Percentiles rank a stretch among this genome's conserved stretches.
phyloP scores from a whole-genome alignment of 2,329 filamentous ascomycete species.

The Nannizziopsis barbatae region DNA sequence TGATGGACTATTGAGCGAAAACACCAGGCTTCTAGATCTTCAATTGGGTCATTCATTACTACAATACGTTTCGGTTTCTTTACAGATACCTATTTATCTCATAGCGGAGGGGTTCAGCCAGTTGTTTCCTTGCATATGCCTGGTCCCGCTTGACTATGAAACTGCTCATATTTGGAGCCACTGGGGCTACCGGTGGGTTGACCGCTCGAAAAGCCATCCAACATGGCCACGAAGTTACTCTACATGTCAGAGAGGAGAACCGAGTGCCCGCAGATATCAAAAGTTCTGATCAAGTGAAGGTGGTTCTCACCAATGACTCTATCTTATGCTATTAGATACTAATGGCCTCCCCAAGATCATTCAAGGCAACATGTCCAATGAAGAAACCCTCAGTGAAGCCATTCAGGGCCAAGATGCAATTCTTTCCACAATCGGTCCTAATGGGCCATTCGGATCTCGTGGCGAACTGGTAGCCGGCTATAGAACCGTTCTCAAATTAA shows the following conservation, averaged over 20 bases:
- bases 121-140: too few species aligned
- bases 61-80: too few species aligned
- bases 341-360: slow-evolving; percentile 9
- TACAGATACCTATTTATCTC: too few species aligned
- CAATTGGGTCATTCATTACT: too few species aligned
- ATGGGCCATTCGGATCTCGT: neutral
- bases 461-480: slow-evolving; percentile 12
- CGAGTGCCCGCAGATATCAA: slow-evolving; percentile 13
- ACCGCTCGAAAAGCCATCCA: slow-evolving; percentile 13
- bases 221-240: slow-evolving; percentile 14
- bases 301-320: slow-evolving; percentile 1
- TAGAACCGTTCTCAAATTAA: slow-evolving; percentile 19
- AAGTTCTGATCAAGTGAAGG: slow-evolving; percentile 12
- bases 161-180: slow-evolving; percentile 15
- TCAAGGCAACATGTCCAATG: slow-evolving; percentile 12
- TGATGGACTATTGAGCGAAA: too few species aligned
- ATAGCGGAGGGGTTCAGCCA: too few species aligned
- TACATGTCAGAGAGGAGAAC: slow-evolving; percentile 17
- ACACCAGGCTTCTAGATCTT: too few species aligned
- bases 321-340: neutral
- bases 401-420: slow-evolving; percentile 17
- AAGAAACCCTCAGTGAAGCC: slow-evolving; percentile 13
- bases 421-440: slow-evolving; percentile 17
- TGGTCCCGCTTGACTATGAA: slow-evolving; percentile 20
- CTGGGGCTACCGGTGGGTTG: slow-evolving; percentile 8